Evolutionary conservation across 345 rosid genomes (phyloP), one percentile per base, ranked within the genome.

Genomic region (Ceriops zippeliana): DNA sequence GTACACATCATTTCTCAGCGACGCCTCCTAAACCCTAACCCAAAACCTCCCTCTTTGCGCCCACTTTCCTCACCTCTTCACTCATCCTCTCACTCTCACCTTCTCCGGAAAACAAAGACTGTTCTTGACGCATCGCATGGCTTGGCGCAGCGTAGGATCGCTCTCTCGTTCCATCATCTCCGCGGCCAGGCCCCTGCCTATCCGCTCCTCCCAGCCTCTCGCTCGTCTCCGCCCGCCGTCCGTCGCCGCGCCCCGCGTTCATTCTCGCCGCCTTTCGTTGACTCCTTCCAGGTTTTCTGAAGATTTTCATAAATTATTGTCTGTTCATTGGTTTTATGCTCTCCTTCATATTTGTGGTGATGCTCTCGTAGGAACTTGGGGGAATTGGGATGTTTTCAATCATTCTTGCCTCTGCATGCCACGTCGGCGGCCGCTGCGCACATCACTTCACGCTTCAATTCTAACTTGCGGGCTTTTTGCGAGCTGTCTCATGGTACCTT

Each of bases 401-500:
- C 96, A 2, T 77, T 95, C 60, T 75, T 95, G 79, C 99, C 99
- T 70, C 81, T 90, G 75, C 72, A 85, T 51, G 70, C 72, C 59
- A 68, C 75, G 58, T 22, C 58, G 20, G 81, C 71, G 27, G 66
- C 86, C 53, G 68, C 84, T 24, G 79, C 82, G 8, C 60, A 83
- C 75, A 83, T 88, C 62, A 84, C 96, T 0, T 86, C 98, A 0
- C 96, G 80, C 74, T 84, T 91, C 65, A 84, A 85, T 65, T 80
- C 87, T 75, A 87, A 84, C 16, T 73, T 74, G 61, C 93, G 98
- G 76, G 98, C 89, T 65, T 95, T 86, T 74, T 85, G 96, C 77
- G 93, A 91, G 82, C 87, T 95, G 89, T 83, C 90, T 89, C 89
- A 95, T 61, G 99, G 99, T 95, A 95, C 91, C 96, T 88, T 90